Base-by-base conservation (phyloP, 108 stramenopile genomes). In the Stephanodiscus minutulus region DNA sequence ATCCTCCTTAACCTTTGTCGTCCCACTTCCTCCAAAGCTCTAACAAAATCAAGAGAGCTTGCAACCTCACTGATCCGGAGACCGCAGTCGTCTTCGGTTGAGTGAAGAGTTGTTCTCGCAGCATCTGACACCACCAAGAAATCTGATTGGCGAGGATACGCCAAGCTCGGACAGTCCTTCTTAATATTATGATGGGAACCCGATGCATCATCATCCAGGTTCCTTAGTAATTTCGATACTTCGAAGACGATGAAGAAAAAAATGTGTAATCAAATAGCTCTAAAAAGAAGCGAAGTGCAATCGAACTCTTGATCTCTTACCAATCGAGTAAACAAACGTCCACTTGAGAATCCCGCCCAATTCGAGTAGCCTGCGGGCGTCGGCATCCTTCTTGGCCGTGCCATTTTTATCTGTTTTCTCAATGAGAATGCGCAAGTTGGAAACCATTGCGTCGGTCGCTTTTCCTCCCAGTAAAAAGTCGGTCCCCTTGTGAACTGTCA, bases 291-390 rank as follows among this genome's bases (percentile, higher is more conserved):
- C 2, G n/a, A 37, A n/a, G 2, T 56, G 50, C 50, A 6, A 50
- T 21, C 20, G 6, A 50, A 15, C 5, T 28, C 12, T 25, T 24
- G 5, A 49, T 31, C 33, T 2, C 35, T 59, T 39, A 57, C 55
- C 82, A 11, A 87, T 65, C 12, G 87, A 83, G 58, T 77, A 88
- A 27, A 88, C 70, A 65, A 83, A 90, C 10, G 89, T 85, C 91
- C 91, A 92, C 61, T 84, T 89, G 24, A 87, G 58, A 5, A 91
- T 76, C 0, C 90, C 87, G 22, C 82, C 82, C 17, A 77, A 27
- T 54, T 82, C 43, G 15, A 61, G 37, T 20, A 79, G 54, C 58
- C 53, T 65, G 10, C 61, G 61, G n/a, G 61, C 41, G 29, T 62
- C 70, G 36, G 56, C 64, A 31, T 77, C 71, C 25, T 39, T 64